Evolutionary conservation across 768 basidiomycete species (phyloP), one percentile per base, ranked within the genome.

Genomic region (Macrolepiota dolichaula): DNA sequence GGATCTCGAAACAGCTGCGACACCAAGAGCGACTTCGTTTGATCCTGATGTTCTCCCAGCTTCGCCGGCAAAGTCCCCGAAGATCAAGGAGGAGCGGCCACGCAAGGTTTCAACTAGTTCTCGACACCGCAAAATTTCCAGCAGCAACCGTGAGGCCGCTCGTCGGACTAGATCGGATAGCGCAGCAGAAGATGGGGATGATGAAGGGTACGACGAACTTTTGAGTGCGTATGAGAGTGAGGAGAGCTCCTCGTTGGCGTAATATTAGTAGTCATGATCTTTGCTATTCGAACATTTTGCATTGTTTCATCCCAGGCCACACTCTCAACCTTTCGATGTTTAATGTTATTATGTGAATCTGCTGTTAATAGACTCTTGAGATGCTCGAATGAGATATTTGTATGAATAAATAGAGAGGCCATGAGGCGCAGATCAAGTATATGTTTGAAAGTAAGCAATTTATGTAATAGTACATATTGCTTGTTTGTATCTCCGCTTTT

Each of bases 171-270:
- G 72, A 49, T 77, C 83, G 40, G 85, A 87, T 37, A 91, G 87
- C 68, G 83, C 80, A 22, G 89, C 87, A 0, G 87, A 88, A 56
- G 89, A 91, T 61, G 89, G 91, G 3, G 90, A 91, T 62, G 91
- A 92, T 65, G 84, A 85, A 69, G 82, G 88, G 3, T 91, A 91
- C 57, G 89, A 87, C 65, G 91, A 91, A 12, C 68, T 92, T 57
- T 72, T 92, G 62, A 91, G 87, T 69, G 90, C 90, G 19, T 92
- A 92, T 67, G 90, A 92, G 74, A 91, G 90, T 67, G 89, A 91
- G 68, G 87, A 86, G 42, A 55, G 17, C 13, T 38, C 24, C 24
- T 57, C 49, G 19, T 24, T 47, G 29, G 49, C 36, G 13, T 57
- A 24, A 25, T 50, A 6, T 35, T 7, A 32, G 7, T 32, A 6